Evolutionary conservation across 805 yeast genomes (phyloP), one percentile per base, ranked within the genome.

Genomic region (Wickerhamiella australiensis): DNA sequence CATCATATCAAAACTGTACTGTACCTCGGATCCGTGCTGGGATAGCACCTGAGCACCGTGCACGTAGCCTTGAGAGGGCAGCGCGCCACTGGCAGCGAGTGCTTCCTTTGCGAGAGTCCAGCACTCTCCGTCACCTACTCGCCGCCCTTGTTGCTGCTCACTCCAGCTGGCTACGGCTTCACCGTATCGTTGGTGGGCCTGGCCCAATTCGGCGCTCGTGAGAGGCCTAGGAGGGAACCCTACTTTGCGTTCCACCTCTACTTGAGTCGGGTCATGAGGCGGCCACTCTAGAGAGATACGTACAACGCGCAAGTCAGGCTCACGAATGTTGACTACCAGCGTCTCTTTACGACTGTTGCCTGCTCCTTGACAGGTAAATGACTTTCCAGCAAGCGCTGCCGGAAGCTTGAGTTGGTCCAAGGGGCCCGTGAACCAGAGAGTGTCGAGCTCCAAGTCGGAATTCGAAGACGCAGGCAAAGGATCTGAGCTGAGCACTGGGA

Each of bases 181-280:
- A 21, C 68, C 68, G 40, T 61, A 65, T 43, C 52, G 56, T n/a
- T 47, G 31, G 33, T 55, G 51, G 45, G 54, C 54, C 33, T 53
- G 57, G 18, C 51, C 52, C 11, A 67, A 56, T 41, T 65, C 65
- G 7, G 45, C 51, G 1, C 42, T 48, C 21, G 54, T 46, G 20
- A 65, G 62, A 5, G 54, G 58, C 22, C 66, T 67, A 3, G 77
- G 77, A 17, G 76, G 74, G 3, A 71, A 68, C 48, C 63, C 65
- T 36, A 61, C 62, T 5, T 61, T 54, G 11, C 66, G 52, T 42
- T 62, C 57, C 5, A 70, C 67, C 11, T 65, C 53, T 49, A 69
- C 60, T 1, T 62, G 53, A 17, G 72, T 72, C 1, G 71, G 59
- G 38, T 71, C 60, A 13, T 64, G 60, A n/a, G 62, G 36, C 26